These are phyloP conservation scores for Cucumis cinereus DNA, from an alignment of 306 rosid species.

Conservation along the genomic window DNA sequence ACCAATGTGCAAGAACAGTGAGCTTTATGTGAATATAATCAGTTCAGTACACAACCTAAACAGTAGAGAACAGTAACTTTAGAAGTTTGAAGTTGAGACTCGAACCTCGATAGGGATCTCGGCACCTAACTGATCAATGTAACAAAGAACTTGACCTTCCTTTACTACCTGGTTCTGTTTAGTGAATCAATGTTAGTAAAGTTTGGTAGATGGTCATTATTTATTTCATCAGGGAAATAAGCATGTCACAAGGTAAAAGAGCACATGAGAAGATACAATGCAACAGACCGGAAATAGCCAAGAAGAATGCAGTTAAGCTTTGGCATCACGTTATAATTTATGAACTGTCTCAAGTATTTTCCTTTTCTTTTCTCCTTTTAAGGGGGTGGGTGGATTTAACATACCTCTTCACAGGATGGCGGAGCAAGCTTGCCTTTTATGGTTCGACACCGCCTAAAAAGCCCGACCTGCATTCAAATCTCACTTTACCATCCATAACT, in stretches of 20 bases:
- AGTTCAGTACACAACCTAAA: not conserved
- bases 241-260: not conserved
- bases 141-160: constrained; percentile 83
- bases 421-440: constrained; percentile 79
- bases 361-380: not conserved
- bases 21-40: not conserved
- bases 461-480: constrained; percentile 66
- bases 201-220: not conserved
- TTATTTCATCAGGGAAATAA: not conserved
- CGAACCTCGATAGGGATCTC: constrained; percentile 75
- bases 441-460: constrained; percentile 65
- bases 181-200: constrained; percentile 3
- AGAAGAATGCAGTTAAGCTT: not conserved
- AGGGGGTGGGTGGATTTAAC: not conserved
- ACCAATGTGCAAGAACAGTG: not conserved
- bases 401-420: constrained; percentile 74
- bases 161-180: constrained; percentile 63
- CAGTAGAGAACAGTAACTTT: not conserved
- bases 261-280: not conserved
- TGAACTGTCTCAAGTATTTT: not conserved
- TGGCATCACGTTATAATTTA: not conserved
- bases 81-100: constrained; percentile 2
- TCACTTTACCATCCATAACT: constrained; percentile 3
- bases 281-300: not conserved
- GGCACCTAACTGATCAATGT: constrained; percentile 73